A percentile compares a stretch with the other conserved stretches of the same genome.
Evolutionary conservation across 768 basidiomycete genomes (phyloP).

Genomic region (Trametes villosa): DNA sequence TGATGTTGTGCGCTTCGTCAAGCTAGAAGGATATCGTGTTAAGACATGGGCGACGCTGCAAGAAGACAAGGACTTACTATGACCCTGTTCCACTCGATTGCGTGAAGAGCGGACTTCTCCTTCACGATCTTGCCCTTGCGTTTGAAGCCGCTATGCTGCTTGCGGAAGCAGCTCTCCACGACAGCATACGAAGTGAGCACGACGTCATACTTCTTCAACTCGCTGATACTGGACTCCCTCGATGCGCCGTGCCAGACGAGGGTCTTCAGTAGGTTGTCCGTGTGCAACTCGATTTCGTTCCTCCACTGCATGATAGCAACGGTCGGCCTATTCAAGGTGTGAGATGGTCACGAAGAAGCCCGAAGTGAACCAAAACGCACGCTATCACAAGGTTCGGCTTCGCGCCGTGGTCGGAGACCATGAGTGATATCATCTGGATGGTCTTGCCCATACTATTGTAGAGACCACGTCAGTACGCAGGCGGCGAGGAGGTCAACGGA

Average conservation of each 20-base stretch:
- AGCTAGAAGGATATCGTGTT: slow-evolving; percentile 48
- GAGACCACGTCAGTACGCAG: slow-evolving; percentile 10
- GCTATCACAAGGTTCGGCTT: slow-evolving; percentile 93
- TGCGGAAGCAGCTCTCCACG: slow-evolving; percentile 89
- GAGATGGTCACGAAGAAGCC: not conserved
- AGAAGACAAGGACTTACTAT: slow-evolving; percentile 51
- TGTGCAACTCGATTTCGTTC: slow-evolving; percentile 89
- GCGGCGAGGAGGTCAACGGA: not conserved
- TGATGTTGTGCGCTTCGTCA: slow-evolving; percentile 98
- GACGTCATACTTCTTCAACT: slow-evolving; percentile 86
- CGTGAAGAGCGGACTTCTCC: slow-evolving; percentile 86
- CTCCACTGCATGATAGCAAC: slow-evolving; percentile 82
- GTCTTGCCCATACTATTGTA: slow-evolving; percentile 84
- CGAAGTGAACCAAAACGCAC: slow-evolving; percentile 47
- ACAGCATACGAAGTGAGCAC: slow-evolving; percentile 89
- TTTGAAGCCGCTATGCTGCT: slow-evolving; percentile 92
- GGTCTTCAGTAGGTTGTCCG: slow-evolving; percentile 76
- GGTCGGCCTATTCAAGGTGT: slow-evolving; percentile 41
- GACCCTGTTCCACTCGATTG: slow-evolving; percentile 82
- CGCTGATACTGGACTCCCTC: slow-evolving; percentile 65
- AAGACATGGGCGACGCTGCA: not conserved
- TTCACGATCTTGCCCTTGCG: slow-evolving; percentile 82
- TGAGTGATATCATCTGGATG: slow-evolving; percentile 92
- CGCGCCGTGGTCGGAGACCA: slow-evolving; percentile 69
- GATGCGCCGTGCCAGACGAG: slow-evolving; percentile 91